Conservation (phyloP, 176 grass and related monocot species). For the Phragmites australis region DNA sequence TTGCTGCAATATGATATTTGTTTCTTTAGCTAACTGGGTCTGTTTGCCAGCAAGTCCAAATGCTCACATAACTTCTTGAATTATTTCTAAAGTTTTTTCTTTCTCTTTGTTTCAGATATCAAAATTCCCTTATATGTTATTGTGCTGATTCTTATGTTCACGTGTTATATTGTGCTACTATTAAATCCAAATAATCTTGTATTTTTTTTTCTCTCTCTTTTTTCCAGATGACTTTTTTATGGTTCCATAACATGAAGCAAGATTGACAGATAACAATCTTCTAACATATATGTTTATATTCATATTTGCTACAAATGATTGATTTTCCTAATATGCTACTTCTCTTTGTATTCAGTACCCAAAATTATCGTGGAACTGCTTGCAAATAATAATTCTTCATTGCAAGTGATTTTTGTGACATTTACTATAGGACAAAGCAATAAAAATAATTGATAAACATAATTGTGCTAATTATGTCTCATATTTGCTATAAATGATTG, state of each 20-base stretch:
- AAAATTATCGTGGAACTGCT: conserved; percentile 8
- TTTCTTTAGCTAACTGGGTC: not conserved
- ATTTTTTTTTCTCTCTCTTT: not conserved
- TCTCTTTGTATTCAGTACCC: conserved; percentile 39
- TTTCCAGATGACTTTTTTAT: not conserved
- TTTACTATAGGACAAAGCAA: not conserved
- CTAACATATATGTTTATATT: not conserved
- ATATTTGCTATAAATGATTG: conserved; percentile 29
- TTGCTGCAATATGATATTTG: not conserved
- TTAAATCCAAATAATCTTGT: conserved; percentile 85
- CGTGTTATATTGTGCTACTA: conserved; percentile 76
- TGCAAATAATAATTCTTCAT: conserved; percentile 4
- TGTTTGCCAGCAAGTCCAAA: conserved; percentile 18
- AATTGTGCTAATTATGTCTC: not conserved
- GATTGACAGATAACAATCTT: not conserved
- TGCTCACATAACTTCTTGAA: not conserved
- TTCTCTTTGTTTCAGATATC: conserved; percentile 68
- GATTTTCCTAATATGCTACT: not conserved
- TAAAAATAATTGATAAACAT: conserved; percentile 20
- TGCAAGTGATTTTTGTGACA: too few species aligned
- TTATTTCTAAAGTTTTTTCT: conserved; percentile 33
- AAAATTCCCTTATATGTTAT: conserved; percentile 75
- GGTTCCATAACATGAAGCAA: not conserved
- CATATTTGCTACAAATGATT: conserved; percentile 28
- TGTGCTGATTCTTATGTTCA: conserved; percentile 79